Percentiles rank a stretch among this genome's conserved stretches.
Conservation (phyloP, 108 stramenopile species). For the Skeletonema menzelii region DNA sequence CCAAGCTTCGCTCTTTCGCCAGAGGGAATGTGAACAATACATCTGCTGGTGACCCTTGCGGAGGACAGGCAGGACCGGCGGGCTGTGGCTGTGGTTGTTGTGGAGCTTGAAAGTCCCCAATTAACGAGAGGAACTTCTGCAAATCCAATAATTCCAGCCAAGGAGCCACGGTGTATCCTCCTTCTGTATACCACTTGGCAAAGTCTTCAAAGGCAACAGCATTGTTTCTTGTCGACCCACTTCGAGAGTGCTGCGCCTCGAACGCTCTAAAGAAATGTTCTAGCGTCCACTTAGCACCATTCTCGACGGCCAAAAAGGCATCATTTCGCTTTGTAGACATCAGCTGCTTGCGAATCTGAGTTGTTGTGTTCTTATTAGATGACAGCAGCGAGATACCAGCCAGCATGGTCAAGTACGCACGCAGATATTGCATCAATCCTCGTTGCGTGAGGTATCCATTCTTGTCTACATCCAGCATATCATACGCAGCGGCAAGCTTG, state of each 20-base stretch:
- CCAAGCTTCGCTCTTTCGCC: constrained; percentile 74
- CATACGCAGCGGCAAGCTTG: constrained; percentile 77
- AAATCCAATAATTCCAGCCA: constrained; percentile 93
- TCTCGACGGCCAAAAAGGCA: constrained; percentile 70
- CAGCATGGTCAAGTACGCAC: constrained; percentile 83
- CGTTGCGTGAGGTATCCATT: constrained; percentile 59
- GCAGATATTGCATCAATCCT: constrained; percentile 70
- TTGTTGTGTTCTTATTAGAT: constrained; percentile 37
- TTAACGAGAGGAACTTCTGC: constrained; percentile 73
- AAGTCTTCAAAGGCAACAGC: constrained; percentile 79
- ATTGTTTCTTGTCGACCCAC: constrained; percentile 36
- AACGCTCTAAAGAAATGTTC: constrained; percentile 65
- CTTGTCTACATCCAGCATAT: constrained; percentile 61
- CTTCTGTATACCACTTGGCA: constrained; percentile 88
- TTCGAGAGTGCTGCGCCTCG: constrained; percentile 20
- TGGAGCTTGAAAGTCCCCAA: constrained; percentile 46
- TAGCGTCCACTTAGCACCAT: constrained; percentile 84
- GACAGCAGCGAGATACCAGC: constrained; percentile 72
- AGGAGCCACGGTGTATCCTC: constrained; percentile 86
- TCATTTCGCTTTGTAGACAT: constrained; percentile 52
- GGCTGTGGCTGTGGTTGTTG: constrained; percentile 1
- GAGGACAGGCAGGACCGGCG: not conserved
- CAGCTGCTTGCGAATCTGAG: constrained; percentile 35
- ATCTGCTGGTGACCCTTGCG: constrained; percentile 35
- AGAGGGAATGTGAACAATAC: constrained; percentile 86